Base-by-base conservation (phyloP, 805 yeast species). In the Yamadazyma insecticola region DNA sequence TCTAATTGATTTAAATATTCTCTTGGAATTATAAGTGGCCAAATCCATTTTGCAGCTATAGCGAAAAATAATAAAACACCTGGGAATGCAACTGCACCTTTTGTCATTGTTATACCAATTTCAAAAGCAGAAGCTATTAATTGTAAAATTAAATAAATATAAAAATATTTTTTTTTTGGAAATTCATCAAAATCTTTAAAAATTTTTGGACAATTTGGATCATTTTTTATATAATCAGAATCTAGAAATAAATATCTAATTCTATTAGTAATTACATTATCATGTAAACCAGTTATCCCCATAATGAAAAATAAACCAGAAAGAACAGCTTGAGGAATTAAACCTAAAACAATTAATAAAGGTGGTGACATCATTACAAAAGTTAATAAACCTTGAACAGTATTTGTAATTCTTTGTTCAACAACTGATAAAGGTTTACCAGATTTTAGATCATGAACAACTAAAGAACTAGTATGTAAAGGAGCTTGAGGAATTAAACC, bases 401-500 rank as follows among this genome's bases (percentile, higher is more conserved):
- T 76, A 49, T 92, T 92, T 2, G 94, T 80, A 30, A 88, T 65
- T 26, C 98, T 58, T 53, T 90, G 98, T 50, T 90, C 98, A 4
- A 92, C 95, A 7, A 89, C 88, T 3, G 73, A 57, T 1, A 63
- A 50, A 1, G 74, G 64, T 30, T 47, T 37, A 1, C 67, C 69
- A 4, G 55, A 40, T 19, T 44, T 32, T 37, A 52, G 51, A 30
- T 70, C 69, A 40, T 69, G 68, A 10, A 83, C 77, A 24, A 86
- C 72, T 18, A 90, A 57, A 0, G 96, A 76, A 24, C 72, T 74
- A 0, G 97, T 88, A 47, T 90, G 98, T 21, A 92, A 52, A 2
- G 97, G 97, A 0, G 98, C 97, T 55, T 90, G 98, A 1, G 98
- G 98, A 26, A 90, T 90, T 19, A 90, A 65, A 0, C 98, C 98